Base-by-base conservation (phyloP, 352 stramenopile genomes). In the Globisporangium barbulae region DNA sequence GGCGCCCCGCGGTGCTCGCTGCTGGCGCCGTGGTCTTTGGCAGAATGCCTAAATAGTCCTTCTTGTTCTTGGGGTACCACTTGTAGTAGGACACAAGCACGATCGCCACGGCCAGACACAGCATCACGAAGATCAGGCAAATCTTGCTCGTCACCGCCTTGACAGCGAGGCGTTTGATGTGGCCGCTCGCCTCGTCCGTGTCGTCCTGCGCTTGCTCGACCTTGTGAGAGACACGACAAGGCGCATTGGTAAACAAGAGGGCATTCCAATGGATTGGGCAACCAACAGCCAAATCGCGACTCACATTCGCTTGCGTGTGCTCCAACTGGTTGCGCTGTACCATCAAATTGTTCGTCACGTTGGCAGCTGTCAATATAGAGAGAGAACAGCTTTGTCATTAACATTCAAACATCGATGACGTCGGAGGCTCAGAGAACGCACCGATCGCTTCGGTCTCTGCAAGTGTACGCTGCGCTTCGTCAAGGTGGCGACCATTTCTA, bases 11-110 rank as follows among this genome's bases (percentile, higher is more conserved):
- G 1, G 25, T 45, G 35, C 33, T 59, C 9, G 52, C 42, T 12
- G 52, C n/a, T 22, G 61, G 61, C 9, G 63, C 37, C 9, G 61
- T 70, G 19, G 37, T 48, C 4, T 35, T 62, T 12, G 78, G 72
- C 47, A 88, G 60, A 33, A 91, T 79, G 19, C 79, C 79, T 48
- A 89, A n/a, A 31, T 81, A 70, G 60, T 91, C 82, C 68, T 87
- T 91, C 69, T 89, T 80, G 65, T 79, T 75, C 53, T 74, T 73
- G 21, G 83, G 83, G 58, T 89, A 92, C 83, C 83, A 92, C 53
- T 85, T 88, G 75, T 86, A 89, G 63, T 90, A 90, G 47, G 83
- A 85, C 5, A 92, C 79, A 31, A 89, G 50, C 10, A 63, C 69
- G 50, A 92, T 90, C 30, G 83, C 81, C 21, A 74, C 65, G 2